A percentile compares a stretch with the other conserved stretches of the same genome.
These are phyloP conservation scores for Forsythia suspensa DNA, from an alignment of 257 asterid species.

Conservation along the genomic window DNA sequence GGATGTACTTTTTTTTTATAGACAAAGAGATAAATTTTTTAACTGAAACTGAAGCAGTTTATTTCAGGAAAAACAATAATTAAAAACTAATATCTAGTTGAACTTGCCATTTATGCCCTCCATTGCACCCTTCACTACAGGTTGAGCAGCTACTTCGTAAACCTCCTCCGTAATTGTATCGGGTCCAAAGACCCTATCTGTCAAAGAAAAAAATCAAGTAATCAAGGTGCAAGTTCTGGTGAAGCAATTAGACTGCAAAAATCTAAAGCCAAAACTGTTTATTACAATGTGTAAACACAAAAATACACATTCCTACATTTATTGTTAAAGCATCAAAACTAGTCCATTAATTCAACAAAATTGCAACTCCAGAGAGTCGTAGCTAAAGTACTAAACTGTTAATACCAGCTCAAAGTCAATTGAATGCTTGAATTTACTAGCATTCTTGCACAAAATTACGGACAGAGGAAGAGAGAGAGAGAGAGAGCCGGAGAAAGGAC, in stretches of 20 bases:
- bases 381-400: not conserved
- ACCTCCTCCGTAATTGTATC: conserved; percentile 80
- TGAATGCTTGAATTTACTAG: conserved; percentile 6
- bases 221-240: not conserved
- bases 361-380: not conserved
- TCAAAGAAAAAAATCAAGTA: conserved; percentile 10
- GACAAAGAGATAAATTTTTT: not conserved
- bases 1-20: not conserved
- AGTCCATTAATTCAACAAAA: not conserved
- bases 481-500: not conserved
- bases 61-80: conserved; percentile 3
- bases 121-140: conserved; percentile 98
- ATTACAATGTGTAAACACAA: not conserved
- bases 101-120: conserved; percentile 90
- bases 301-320: not conserved
- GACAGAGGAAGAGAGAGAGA: not conserved
- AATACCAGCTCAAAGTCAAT: conserved; percentile 9
- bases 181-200: conserved; percentile 92
- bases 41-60: conserved; percentile 4
- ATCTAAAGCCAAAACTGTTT: not conserved
- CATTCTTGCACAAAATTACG: not conserved
- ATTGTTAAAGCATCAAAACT: not conserved
- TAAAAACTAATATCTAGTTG: conserved; percentile 11
- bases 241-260: not conserved
- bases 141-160: conserved; percentile 93